phyloP scores from a whole-genome alignment of 2,329 filamentous ascomycete species.

The Ampelomyces quisqualis region DNA sequence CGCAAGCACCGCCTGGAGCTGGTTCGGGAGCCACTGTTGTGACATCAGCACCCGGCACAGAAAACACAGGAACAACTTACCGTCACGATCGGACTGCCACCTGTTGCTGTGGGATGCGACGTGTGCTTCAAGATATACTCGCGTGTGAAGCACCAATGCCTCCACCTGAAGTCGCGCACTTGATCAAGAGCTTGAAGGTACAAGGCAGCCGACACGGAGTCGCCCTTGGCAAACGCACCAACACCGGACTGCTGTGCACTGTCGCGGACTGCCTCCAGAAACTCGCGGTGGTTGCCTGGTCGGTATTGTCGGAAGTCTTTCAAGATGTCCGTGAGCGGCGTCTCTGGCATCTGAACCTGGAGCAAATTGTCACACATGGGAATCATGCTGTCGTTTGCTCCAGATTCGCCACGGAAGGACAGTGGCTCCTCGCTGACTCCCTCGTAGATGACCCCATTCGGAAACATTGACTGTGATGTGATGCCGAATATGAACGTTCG shows the following conservation, averaged over 20 bases:
- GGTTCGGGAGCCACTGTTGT: slow-evolving; percentile 72
- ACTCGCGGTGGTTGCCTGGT: slow-evolving; percentile 83
- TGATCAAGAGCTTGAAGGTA: slow-evolving; percentile 63
- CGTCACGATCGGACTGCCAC: slow-evolving; percentile 78
- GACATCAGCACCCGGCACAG: slow-evolving; percentile 7
- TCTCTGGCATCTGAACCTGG: slow-evolving; percentile 82
- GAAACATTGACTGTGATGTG: slow-evolving; percentile 91
- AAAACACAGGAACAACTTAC: slow-evolving; percentile 28
- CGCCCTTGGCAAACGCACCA: slow-evolving; percentile 63
- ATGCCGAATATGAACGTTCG: slow-evolving; percentile 97
- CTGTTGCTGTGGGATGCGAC: slow-evolving; percentile 73
- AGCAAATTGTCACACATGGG: slow-evolving; percentile 86
- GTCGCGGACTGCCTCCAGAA: slow-evolving; percentile 69
- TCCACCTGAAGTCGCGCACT: slow-evolving; percentile 78
- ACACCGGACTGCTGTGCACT: slow-evolving; percentile 55
- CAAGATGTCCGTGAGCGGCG: slow-evolving; percentile 84
- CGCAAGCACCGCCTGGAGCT: slow-evolving; percentile 70
- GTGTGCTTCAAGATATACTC: slow-evolving; percentile 83
- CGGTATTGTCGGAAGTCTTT: slow-evolving; percentile 87
- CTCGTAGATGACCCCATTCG: slow-evolving; percentile 85
- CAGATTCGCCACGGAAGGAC: slow-evolving; percentile 86
- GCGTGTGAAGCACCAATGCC: slow-evolving; percentile 82
- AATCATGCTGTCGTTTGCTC: slow-evolving; percentile 93
- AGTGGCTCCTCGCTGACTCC: slow-evolving; percentile 74
- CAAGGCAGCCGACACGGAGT: slow-evolving; percentile 55